These are phyloP conservation scores for Leishmania amazonensis DNA, from an alignment of 208 protist genomes.

Conservation along the genomic window DNA sequence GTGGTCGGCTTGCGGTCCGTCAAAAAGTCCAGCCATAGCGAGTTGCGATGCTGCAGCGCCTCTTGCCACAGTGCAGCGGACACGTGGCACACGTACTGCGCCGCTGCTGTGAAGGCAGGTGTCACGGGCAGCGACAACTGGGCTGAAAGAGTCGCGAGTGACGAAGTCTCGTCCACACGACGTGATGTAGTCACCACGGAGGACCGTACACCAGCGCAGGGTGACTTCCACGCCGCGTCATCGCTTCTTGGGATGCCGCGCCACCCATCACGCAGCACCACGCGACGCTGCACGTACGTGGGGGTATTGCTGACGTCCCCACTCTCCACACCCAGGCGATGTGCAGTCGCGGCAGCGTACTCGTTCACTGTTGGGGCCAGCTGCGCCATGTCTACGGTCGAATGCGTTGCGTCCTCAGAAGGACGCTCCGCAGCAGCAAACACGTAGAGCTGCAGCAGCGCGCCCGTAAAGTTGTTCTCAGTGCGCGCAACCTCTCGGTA, in stretches of 20 bases:
- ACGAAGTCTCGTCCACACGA: neutral
- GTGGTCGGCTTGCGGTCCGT: constrained; percentile 29
- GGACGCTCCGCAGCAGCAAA: constrained; percentile 12
- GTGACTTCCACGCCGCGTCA: neutral
- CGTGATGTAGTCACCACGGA: neutral
- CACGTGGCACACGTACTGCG: neutral
- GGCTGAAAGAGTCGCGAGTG: neutral
- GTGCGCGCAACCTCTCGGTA: constrained; percentile 33
- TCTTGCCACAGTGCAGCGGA: no score
- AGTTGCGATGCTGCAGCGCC: constrained; percentile 9
- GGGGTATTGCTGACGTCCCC: neutral
- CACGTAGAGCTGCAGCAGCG: constrained; percentile 17
- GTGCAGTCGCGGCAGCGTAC: neutral
- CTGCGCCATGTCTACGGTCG: constrained; percentile 5
- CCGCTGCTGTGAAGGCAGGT: neutral
- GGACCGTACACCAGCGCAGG: neutral
- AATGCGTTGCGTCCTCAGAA: neutral
- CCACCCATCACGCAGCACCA: neutral
- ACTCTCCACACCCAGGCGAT: neutral
- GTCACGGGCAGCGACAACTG: constrained; percentile 1
- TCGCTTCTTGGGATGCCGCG: neutral
- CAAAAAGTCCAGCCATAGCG: constrained; percentile 27
- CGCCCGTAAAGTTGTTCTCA: constrained; percentile 26
- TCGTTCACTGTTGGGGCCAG: neutral
- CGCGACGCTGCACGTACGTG: neutral